Conservation (phyloP, 139 green algal genomes). For the Chlamydomonas sp. region DNA sequence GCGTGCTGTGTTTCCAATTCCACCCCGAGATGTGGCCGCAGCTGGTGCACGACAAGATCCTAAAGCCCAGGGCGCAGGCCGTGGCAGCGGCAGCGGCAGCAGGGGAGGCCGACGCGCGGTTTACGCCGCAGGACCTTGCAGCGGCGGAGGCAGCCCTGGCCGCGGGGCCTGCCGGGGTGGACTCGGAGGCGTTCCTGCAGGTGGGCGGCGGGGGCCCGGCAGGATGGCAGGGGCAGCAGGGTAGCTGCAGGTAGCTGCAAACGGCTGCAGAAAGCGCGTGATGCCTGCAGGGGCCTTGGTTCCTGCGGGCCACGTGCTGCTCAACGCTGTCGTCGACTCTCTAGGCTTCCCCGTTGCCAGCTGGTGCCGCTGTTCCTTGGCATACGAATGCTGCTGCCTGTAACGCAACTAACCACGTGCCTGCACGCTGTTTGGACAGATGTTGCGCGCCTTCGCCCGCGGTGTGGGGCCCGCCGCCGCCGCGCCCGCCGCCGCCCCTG, state of each 20-base stretch:
- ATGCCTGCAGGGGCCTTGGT: no score
- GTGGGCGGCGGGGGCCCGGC: neutral
- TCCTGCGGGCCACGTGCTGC: no score
- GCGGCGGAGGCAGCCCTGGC: constrained; percentile 28
- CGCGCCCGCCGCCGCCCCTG: no score
- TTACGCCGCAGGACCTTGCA: constrained; percentile 29
- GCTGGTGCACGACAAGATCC: constrained; percentile 48
- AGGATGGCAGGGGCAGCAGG: neutral
- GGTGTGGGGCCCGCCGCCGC: no score
- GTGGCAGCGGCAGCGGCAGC: constrained; percentile 3
- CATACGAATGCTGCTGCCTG: no score
- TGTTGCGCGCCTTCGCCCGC: no score
- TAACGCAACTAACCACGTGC: no score
- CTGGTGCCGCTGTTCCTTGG: no score
- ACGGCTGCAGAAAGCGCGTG: no score
- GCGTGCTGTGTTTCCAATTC: constrained; percentile 50
- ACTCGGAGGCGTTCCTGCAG: neutral
- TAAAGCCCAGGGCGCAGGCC: constrained; percentile 2
- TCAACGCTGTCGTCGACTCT: no score
- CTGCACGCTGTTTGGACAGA: no score
- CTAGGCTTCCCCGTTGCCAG: no score
- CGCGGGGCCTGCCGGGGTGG: neutral
- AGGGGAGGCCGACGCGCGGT: neutral
- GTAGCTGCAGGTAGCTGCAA: neutral
- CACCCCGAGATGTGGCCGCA: constrained; percentile 40